These are phyloP conservation scores for Coemansia sp. DNA, from an alignment of 192 early-diverging fungal species.

Conservation along the genomic window DNA sequence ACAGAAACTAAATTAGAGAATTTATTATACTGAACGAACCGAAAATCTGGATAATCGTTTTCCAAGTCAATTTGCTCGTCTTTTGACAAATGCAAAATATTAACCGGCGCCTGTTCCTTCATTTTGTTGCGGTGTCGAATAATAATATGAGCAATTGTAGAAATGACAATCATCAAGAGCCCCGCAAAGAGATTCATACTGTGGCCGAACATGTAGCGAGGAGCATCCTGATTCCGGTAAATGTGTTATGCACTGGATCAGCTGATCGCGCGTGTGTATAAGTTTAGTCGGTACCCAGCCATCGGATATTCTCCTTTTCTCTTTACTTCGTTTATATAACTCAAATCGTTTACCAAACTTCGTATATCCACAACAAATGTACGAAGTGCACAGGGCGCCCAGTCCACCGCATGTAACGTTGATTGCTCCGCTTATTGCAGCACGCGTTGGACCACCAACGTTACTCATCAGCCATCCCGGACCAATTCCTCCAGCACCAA, in stretches of 20 bases:
- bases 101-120: slow-evolving; percentile 27
- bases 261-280: too few relatives aligned
- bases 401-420: slow-evolving; percentile 44
- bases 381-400: slow-evolving; percentile 45
- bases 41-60: slow-evolving; percentile 45
- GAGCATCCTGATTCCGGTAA: slow-evolving; percentile 49
- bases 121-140: slow-evolving; percentile 31
- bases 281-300: too few relatives aligned
- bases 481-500: slow-evolving; percentile 44
- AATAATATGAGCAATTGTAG: slow-evolving; percentile 25
- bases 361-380: background rate
- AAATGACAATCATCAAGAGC: slow-evolving; percentile 20
- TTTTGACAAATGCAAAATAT: slow-evolving; percentile 32
- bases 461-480: slow-evolving; percentile 53
- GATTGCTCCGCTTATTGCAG: slow-evolving; percentile 37
- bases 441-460: slow-evolving; percentile 41
- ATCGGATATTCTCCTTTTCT: too few relatives aligned
- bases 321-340: too few relatives aligned
- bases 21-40: slow-evolving; percentile 4
- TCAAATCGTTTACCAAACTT: too few relatives aligned
- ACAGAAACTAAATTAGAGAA: background rate
- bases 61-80: slow-evolving; percentile 38
- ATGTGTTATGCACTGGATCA: background rate
- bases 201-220: slow-evolving; percentile 44
- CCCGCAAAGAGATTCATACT: slow-evolving; percentile 52